phyloP scores from a whole-genome alignment of 1,284 basidiomycete genomes.

The Cutaneotrichosporon cyanovorans region DNA sequence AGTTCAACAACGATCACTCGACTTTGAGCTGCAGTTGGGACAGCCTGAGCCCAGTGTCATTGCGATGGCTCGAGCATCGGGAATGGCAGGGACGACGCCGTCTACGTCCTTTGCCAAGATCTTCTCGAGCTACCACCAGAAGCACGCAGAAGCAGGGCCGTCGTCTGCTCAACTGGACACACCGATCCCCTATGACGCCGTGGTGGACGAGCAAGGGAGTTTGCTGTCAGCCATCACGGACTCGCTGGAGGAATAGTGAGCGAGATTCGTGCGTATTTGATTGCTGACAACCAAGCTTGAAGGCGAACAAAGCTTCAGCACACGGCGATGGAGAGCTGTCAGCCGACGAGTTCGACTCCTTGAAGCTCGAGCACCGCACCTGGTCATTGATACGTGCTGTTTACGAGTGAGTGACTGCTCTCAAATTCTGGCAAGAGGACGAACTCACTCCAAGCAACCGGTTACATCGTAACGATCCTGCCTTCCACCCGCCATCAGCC shows the following conservation, averaged over 20 bases:
- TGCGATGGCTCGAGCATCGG: not conserved
- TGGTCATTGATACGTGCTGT: constrained; percentile 39
- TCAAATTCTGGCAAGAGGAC: not conserved
- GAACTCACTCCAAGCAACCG: constrained; percentile 24
- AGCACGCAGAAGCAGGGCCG: constrained; percentile 36
- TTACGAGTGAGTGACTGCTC: constrained; percentile 27
- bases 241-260: constrained; percentile 32
- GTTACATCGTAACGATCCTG: constrained; percentile 25
- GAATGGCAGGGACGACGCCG: constrained; percentile 11
- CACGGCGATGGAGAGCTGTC: constrained; percentile 1
- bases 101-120: constrained; percentile 35
- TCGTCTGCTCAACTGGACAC: constrained; percentile 35
- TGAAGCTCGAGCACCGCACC: constrained; percentile 40
- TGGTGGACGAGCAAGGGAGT: constrained; percentile 35
- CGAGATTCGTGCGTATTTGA: not conserved
- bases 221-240: constrained; percentile 29
- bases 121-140: constrained; percentile 33
- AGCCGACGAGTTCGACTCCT: constrained; percentile 27
- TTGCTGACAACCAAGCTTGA: constrained; percentile 3
- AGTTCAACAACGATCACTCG: not conserved
- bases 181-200: constrained; percentile 29
- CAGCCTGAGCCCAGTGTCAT: too few species aligned
- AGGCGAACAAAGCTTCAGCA: not conserved
- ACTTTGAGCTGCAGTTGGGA: too few species aligned
- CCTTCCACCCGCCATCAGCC: constrained; percentile 25